Evolutionary conservation across 1,139 yeast genomes (phyloP), one percentile per base, ranked within the genome.

Genomic region (Debaryomyces sp.): DNA sequence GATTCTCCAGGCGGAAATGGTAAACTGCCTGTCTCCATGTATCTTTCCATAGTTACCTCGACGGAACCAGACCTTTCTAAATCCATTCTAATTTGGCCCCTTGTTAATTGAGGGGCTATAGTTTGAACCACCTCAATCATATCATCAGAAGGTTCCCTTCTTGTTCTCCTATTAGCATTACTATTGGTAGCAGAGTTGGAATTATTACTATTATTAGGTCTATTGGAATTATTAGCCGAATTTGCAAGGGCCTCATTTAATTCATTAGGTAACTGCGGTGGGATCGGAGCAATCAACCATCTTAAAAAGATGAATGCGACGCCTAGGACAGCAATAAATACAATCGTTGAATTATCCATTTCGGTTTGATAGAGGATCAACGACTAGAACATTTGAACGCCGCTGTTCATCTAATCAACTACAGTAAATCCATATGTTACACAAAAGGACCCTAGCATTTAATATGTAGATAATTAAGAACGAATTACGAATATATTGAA

Each of bases 91-190:
- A 92, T 89, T 63, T 89, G 96, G n/a, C 80, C 88, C 7, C 70
- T 77, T 0, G 89, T 74, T 44, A 89, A 70, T 30, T 76, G 75
- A 1, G 98, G 97, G 0, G 91, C 96, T 53, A 92, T 75, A 24
- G 91, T 82, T 57, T 85, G 89, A 1, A 92, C 97, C 0, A 89
- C 85, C 55, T 88, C 95, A 43, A 92, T 77, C 98, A 92, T 92
- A 53, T 81, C 84, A 9, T 77, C 80, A 3, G 90, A 87, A n/a
- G 88, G 87, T 2, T 73, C 77, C 48, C 96, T 80, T 47, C 80
- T 71, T 15, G 66, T 45, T 48, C 68, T 57, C 32, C 47, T 41
- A 8, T 43, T 29, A n/a, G 43, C 15, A 32, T 43, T 38, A 26
- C 24, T 13, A 22, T 22, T 37, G 22, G 46, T 33, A 15, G 32